These are phyloP conservation scores for Blastobotrys illinoisensis DNA, from an alignment of 1,139 yeast species.

Conservation along the genomic window DNA sequence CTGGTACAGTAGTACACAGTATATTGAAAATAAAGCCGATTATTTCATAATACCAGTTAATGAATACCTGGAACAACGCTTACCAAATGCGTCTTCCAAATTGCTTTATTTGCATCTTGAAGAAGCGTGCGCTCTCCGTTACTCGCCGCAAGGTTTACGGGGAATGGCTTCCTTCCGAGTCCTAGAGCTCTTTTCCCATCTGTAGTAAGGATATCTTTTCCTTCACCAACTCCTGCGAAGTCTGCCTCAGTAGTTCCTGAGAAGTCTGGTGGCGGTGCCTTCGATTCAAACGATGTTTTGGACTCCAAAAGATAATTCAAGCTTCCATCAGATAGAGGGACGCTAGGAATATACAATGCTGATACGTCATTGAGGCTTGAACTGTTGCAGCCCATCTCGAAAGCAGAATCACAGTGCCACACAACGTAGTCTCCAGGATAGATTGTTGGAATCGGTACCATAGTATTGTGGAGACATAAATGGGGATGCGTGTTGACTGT, in stretches of 20 bases:
- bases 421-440: slow-evolving; percentile 40
- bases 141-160: background rate
- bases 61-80: background rate
- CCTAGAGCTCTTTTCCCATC: background rate
- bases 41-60: too few species aligned
- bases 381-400: background rate
- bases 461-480: slow-evolving; percentile 20
- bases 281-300: too few species aligned
- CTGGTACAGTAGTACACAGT: too few species aligned
- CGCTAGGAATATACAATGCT: background rate
- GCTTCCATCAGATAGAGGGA: too few species aligned
- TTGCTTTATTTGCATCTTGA: background rate
- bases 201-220: background rate
- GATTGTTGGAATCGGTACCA: slow-evolving; percentile 25
- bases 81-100: background rate
- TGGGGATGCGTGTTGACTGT: slow-evolving; percentile 26
- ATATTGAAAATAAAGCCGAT: too few species aligned
- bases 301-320: too few species aligned
- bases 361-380: background rate
- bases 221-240: background rate
- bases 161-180: background rate
- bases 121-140: background rate
- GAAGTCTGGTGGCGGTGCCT: background rate
- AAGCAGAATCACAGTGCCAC: slow-evolving; percentile 43
- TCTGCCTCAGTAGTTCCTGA: background rate